Evolutionary conservation across 2,329 filamentous ascomycete species (phyloP).

Genomic region (Diaporthe australafricana): DNA sequence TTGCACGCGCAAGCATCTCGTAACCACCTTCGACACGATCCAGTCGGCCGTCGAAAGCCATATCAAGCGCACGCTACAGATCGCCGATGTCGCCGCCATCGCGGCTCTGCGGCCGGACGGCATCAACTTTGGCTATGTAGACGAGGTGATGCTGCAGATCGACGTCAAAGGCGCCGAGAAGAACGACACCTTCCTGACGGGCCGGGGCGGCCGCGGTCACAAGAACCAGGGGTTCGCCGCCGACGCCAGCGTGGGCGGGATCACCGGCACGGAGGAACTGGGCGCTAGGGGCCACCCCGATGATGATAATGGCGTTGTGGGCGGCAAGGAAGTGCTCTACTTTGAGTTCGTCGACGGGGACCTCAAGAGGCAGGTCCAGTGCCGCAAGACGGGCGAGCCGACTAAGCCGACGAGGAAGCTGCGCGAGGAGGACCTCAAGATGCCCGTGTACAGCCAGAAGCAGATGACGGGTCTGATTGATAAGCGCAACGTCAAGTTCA

Average conservation of each 20-base stretch:
- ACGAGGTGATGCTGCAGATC: constrained; percentile 84
- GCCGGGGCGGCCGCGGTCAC: constrained; percentile 60
- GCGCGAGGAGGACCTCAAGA: constrained; percentile 83
- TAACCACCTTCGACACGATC: constrained; percentile 92
- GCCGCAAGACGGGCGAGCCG: constrained; percentile 79
- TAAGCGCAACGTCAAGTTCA: constrained; percentile 88
- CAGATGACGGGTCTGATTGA: constrained; percentile 92
- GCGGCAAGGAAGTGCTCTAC: constrained; percentile 77
- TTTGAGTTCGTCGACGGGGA: constrained; percentile 96
- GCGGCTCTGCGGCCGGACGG: constrained; percentile 81
- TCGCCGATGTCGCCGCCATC: constrained; percentile 87
- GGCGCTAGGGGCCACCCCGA: constrained; percentile 42
- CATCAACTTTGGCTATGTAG: constrained; percentile 87
- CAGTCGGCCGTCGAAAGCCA: constrained; percentile 87
- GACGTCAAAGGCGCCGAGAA: constrained; percentile 77
- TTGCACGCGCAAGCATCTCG: constrained; percentile 89
- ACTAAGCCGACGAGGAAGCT: constrained; percentile 75
- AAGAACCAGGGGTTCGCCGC: constrained; percentile 61
- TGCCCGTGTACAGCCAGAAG: constrained; percentile 93
- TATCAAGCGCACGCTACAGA: constrained; percentile 74
- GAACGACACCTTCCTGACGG: constrained; percentile 73
- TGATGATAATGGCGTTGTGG: constrained; percentile 46
- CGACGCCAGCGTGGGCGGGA: constrained; percentile 68
- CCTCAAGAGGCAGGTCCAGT: constrained; percentile 81
- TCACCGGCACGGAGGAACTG: constrained; percentile 61